Evolutionary conservation across 2,329 filamentous ascomycete species (phyloP).

Genomic region (Elsinoe batatas): DNA sequence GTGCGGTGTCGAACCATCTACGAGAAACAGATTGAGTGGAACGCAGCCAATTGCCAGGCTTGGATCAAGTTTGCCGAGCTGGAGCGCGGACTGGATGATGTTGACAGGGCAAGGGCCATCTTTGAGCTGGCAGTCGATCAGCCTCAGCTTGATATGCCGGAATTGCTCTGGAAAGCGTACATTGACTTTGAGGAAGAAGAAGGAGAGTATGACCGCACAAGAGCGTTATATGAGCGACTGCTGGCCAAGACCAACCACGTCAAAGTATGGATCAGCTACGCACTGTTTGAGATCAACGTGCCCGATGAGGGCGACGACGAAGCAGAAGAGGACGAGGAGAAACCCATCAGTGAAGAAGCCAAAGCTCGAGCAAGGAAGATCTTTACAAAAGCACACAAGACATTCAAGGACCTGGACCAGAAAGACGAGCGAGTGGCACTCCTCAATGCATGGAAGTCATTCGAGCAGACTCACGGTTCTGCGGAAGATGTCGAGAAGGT

Average conservation of each 20-base stretch:
- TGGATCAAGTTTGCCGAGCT: conserved; percentile 97
- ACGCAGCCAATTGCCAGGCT: conserved; percentile 77
- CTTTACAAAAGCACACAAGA: conserved; percentile 75
- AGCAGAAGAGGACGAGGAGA: conserved; percentile 47
- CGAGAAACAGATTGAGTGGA: conserved; percentile 89
- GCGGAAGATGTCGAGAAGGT: conserved; percentile 68
- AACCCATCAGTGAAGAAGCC: conserved; percentile 65
- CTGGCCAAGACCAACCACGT: conserved; percentile 94
- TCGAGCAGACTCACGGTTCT: conserved; percentile 77
- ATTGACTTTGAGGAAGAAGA: conserved; percentile 98
- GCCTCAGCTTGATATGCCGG: conserved; percentile 85
- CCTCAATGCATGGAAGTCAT: conserved; percentile 84
- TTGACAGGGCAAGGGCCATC: conserved; percentile 78
- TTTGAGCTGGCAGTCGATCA: conserved; percentile 85
- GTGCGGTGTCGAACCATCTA: conserved; percentile 81
- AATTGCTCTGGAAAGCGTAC: conserved; percentile 94
- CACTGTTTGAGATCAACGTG: conserved; percentile 95
- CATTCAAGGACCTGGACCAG: conserved; percentile 80
- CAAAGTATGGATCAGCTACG: conserved; percentile 98
- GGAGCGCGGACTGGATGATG: conserved; percentile 80
- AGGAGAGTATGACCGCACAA: conserved; percentile 75
- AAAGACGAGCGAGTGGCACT: conserved; percentile 90
- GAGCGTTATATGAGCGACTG: conserved; percentile 78
- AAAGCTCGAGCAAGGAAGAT: conserved; percentile 72
- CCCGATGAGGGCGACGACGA: conserved; percentile 62